Base-by-base conservation (phyloP, 305 asterid species). In the Fraxinus dipetala region DNA sequence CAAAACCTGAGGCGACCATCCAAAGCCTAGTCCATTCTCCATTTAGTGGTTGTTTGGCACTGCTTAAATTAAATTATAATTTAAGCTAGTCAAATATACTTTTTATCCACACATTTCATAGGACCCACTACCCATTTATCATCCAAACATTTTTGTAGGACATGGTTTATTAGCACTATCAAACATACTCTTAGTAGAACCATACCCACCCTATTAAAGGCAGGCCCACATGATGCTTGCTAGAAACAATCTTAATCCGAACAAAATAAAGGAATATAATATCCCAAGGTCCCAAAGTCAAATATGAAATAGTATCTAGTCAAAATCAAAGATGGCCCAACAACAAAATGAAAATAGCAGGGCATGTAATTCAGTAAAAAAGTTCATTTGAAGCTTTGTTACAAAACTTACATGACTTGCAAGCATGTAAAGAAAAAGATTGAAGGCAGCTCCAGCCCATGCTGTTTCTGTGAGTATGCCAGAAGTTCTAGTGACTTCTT, bases 361-460 rank as follows among this genome's bases (percentile, higher is more conserved):
- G 6, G 65, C 45, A 65, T 48, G 65, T 59, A 24, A 40, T 35
- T 63, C 61, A 63, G 36, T 43, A 31, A 65, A 70, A 31, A 65
- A 59, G 63, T 38, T 69, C 72, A 72, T 59, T 78, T 35, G 76
- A 80, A 82, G 76, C 72, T 77, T 76, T 18, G 63, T 48, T 51
- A 38, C 22, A 28, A 77, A 80, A 86, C 92, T 87, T 88, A 92
- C 93, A 86, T 92, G 94, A 80, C 94, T 92, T 84, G 96, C 94
- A 78, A 92, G 92, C 94, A 92, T 92, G 88, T 92, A 92, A 20
- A 89, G 92, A 40, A 92, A 87, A 82, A 92, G 91, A 86, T 92
- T 92, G 85, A 89, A 92, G 36, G 94, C 94, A 88, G 94, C 94
- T 78, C 94, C 93, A 40, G 94, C 96, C 96, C 96, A 90, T 75